Evolutionary conservation across 176 grass and related monocot species (phyloP), one percentile per base, ranked within the genome.

Genomic region (Eragrostis curvula): DNA sequence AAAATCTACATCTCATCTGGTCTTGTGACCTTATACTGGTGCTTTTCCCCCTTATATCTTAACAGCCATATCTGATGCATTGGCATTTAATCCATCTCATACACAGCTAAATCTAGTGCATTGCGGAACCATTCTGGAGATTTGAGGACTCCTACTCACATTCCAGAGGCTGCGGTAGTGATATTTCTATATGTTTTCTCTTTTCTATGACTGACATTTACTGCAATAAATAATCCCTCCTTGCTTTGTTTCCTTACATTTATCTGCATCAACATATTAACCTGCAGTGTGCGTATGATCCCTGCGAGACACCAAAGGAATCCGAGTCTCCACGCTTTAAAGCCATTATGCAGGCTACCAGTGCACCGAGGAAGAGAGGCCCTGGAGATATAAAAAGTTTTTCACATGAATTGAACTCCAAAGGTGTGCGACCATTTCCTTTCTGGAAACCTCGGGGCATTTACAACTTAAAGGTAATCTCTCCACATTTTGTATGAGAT

Each of bases 321-420:
- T 99, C 96, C 0, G 96, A 99, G 77, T 99, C 96, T 78, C 96
- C 96, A 59, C 96, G 96, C 68, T 99, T 99, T 88, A 99, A 99
- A 83, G 96, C 91, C 73, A 99, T 96, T 84, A 99, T 99, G 93
- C 96, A 99, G 88, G 93, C 96, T 48, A 99, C 96, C 29, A 99
- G 96, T 88, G 96, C 91, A 71, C 96, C 96, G 9, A 93, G 93
- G 83, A 99, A 99, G 89, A 96, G 90, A 86, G 71, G 74, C 30
- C 96, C 96, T 80, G 80, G 77, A 66, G 96, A 99, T 87, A 93
- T 99, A 73, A 99, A 99, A 85, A 96, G 92, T 80, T 99, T 92
- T 85, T 99, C 96, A 10, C 96, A 99, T 71, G 96, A 99, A 77
- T 89, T 99, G 80, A 96, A 95, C 71, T 99, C 96, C 74, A 99